These are phyloP conservation scores for Periglandula ipomoeae DNA, from an alignment of 2,329 filamentous ascomycete genomes.

Conservation along the genomic window DNA sequence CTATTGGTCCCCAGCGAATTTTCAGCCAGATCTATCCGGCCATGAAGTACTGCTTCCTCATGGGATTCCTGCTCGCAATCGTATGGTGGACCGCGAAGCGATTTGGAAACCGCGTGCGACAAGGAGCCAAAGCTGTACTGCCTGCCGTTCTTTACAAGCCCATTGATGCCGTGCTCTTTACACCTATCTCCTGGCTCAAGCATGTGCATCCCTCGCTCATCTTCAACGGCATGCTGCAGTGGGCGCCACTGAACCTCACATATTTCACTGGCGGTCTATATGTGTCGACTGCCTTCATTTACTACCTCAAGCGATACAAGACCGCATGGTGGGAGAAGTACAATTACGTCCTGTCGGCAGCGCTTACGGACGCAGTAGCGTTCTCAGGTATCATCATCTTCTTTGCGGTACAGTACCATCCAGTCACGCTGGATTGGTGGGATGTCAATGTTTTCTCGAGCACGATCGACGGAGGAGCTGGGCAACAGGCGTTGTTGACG, in stretches of 20 bases:
- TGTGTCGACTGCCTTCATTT: conserved; percentile 33
- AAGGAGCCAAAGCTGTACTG: conserved; percentile 3
- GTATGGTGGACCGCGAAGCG: conserved; percentile 54
- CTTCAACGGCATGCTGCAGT: conserved; percentile 31
- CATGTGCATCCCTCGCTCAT: conserved; percentile 32
- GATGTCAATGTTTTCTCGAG: conserved; percentile 13
- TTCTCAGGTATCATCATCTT: conserved; percentile 33
- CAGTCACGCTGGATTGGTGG: conserved; percentile 31
- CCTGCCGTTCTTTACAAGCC: conserved; percentile 8
- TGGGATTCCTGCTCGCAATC: conserved; percentile 27
- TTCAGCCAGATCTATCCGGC: conserved; percentile 32
- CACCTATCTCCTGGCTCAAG: conserved; percentile 18
- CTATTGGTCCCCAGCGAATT: conserved; percentile 22
- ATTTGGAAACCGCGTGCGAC: conserved; percentile 32
- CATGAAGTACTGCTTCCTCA: conserved; percentile 35
- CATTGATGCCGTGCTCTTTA: conserved; percentile 10
- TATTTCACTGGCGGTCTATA: conserved; percentile 34
- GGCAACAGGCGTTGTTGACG: not conserved
- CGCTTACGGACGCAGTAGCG: conserved; percentile 30
- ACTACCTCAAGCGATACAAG: conserved; percentile 27
- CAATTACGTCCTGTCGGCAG: conserved; percentile 33
- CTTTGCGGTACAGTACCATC: conserved; percentile 31
- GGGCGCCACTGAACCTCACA: conserved; percentile 33
- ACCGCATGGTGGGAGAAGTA: conserved; percentile 37
- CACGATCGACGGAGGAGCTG: conserved; percentile 5